These are phyloP conservation scores for Spergularia bocconei DNA, from an alignment of 148 eudicot genomes.

Conservation along the genomic window DNA sequence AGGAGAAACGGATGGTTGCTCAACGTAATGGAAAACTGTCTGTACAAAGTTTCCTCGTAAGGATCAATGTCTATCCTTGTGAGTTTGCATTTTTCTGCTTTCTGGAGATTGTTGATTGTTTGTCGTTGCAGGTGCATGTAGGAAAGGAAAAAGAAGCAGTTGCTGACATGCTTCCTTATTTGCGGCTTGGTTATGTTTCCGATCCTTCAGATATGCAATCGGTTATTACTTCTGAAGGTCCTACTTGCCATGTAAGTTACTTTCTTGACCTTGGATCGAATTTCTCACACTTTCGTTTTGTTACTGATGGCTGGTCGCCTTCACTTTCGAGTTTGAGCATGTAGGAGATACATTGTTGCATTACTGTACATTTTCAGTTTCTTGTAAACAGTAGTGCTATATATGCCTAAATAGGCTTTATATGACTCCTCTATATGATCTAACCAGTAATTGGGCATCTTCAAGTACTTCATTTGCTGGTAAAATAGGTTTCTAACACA, in stretches of 20 bases:
- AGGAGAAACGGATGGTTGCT: constrained; percentile 97
- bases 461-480: neutral
- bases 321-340: neutral
- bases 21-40: constrained; percentile 89
- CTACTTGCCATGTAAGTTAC: constrained; percentile 78
- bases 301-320: constrained; percentile 4
- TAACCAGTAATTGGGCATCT: neutral
- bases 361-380: neutral
- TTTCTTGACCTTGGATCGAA: constrained; percentile 8
- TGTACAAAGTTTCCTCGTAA: constrained; percentile 69
- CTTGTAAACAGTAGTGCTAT: neutral
- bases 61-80: constrained; percentile 15
- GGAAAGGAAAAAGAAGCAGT: constrained; percentile 95
- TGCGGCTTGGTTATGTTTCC: constrained; percentile 91
- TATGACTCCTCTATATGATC: too few species aligned
- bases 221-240: constrained; percentile 93
- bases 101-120: constrained; percentile 10
- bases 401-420: neutral
- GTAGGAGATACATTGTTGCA: neutral
- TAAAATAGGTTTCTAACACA: neutral
- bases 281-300: neutral
- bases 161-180: constrained; percentile 87
- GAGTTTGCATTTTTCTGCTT: constrained; percentile 10
- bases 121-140: constrained; percentile 54
- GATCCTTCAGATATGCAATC: constrained; percentile 95